Conservation (phyloP, 495 filamentous ascomycete species). For the Hypoxylon lienhwacheense region DNA sequence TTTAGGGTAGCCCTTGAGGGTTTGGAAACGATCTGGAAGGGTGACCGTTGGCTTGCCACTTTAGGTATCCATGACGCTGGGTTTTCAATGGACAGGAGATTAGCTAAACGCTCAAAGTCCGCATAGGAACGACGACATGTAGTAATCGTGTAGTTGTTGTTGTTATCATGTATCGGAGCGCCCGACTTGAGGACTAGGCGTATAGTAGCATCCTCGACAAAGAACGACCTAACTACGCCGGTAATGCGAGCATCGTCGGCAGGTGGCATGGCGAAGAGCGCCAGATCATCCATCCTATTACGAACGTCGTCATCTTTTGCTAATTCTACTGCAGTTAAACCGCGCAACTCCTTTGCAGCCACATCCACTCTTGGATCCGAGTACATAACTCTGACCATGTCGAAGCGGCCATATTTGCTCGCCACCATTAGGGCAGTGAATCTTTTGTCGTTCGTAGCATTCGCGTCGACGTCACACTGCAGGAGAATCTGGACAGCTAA, state of each 20-base stretch:
- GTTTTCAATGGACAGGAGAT: conserved; percentile 86
- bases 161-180: conserved; percentile 60
- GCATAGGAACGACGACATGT: conserved; percentile 86
- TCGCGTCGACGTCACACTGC: conserved; percentile 88
- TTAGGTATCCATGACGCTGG: conserved; percentile 93
- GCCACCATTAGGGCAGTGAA: conserved; percentile 98
- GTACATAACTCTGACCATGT: conserved; percentile 87
- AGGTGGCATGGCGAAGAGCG: conserved; percentile 73
- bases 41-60: conserved; percentile 75
- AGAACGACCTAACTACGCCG: conserved; percentile 93
- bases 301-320: conserved; percentile 98
- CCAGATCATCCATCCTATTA: conserved; percentile 92
- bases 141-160: conserved; percentile 81
- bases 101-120: conserved; percentile 90
- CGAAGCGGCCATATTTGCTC: conserved; percentile 96
- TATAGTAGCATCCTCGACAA: conserved; percentile 94
- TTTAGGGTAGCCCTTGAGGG: conserved; percentile 84
- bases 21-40: conserved; percentile 89
- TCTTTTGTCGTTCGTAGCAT: conserved; percentile 92
- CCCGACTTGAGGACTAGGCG: conserved; percentile 93
- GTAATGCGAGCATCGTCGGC: conserved; percentile 80
- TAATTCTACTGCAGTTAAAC: conserved; percentile 91
- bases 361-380: conserved; percentile 85
- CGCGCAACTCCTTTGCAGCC: conserved; percentile 79
- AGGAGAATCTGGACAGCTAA: conserved; percentile 74